Base-by-base conservation (phyloP, 2,329 filamentous ascomycete genomes). In the Phyllosticta paracitricarpa region DNA sequence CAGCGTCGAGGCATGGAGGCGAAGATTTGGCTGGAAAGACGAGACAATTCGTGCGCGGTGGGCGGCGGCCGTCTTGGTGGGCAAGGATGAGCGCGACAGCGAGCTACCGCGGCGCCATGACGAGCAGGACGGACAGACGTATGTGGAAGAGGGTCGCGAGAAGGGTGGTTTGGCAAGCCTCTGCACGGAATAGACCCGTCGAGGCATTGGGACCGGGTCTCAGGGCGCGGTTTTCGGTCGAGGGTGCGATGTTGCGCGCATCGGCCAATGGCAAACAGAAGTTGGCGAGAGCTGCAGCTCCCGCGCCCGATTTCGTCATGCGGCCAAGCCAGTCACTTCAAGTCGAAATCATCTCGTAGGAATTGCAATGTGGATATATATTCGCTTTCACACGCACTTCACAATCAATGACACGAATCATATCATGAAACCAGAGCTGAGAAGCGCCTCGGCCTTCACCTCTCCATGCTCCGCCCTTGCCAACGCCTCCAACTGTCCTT, bases 1-100 rank as follows among this genome's bases (percentile, higher is more conserved):
- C 59, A 81, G 73, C 3, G 75, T 72, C 48, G 75, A 72, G 61
- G 68, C 74, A 64, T 70, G 70, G 67, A n/a, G n/a, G 40, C 17
- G 71, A 70, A 58, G 59, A 65, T 61, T 40, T 55, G 25, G 53
- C 24, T 53, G 58, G 25, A 51, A 51, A 57, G 30, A 63, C 52
- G 61, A 59, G 35, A 26, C 57, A 57, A 24, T 35, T 56, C 19
- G 56, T 24, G 56, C 56, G 52, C 19, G 28, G 56, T 17, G 61
- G 19, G 57, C 35, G 57, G 40, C 6, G 57, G 40, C 6, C 17
- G 61, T 35, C 35, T 52, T 35, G 35, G 56, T 54, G 25, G 57
- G 12, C 33, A 35, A 26, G 30, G 61, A 51, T 28, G 25, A 28
- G 25, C 19, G 48, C 40, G 28, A 40, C 53, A 53, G 53, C 40